Base-by-base conservation (phyloP, 2,329 filamentous ascomycete species). In the Cytospora mali region DNA sequence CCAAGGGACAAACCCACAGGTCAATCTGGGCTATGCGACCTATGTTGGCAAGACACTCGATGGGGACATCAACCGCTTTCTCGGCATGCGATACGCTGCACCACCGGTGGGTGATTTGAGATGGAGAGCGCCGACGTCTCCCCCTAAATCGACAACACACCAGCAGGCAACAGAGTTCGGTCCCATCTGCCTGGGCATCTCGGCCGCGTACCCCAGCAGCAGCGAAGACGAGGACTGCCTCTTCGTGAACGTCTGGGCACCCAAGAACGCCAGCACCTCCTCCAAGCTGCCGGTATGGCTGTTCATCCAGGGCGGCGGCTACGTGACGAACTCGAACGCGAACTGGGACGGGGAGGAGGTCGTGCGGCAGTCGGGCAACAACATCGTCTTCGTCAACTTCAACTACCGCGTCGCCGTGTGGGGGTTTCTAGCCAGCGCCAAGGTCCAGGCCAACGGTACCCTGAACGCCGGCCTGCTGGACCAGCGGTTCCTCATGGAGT, bases 391-490 rank as follows among this genome's bases (percentile, higher is more conserved):
- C 59, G 84, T 88, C 55, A 83, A 83, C 68, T 86, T 88, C 71
- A 86, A 87, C 72, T 88, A 88, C 69, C 81, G 87, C 7, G 83
- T 90, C 7, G 86, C 85, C 0, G 74, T 84, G 0, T 83, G 83
- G 68, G 88, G 87, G 0, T 90, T 89, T 67, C 77, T 90, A 1
- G 81, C 85, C 0, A 81, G 85, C 53, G 79, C 85, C 46, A 75
- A 81, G 31, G 77, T 89, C 11, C 78, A 80, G 42, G 70, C 75
- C 6, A 75, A 85, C 66, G 87, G 87, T 0, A 79, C 81, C 55
- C 76, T 89, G 10, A 90, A 91, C 69, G 84, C 76, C 2, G 88
- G 88, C 0, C 72, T 90, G 9, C 76, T 88, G 3, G 88, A 91
- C 68, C 86, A 90, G 73, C 78, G 85, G 21, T 79, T 83, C 28